phyloP scores from a whole-genome alignment of 2,329 filamentous ascomycete genomes.

The Botryotinia calthae region DNA sequence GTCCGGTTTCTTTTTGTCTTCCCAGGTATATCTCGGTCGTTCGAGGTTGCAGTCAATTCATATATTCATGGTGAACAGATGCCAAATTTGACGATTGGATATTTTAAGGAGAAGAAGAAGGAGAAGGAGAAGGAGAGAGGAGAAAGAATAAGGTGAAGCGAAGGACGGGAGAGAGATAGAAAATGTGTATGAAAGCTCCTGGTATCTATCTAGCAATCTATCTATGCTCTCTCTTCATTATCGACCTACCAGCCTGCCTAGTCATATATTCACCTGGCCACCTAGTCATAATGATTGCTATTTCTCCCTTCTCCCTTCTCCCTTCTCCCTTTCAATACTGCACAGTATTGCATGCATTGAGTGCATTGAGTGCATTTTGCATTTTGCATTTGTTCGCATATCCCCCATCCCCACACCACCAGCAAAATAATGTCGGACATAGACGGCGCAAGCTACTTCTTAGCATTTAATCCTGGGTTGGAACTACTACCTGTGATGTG shows the following conservation, averaged over 20 bases:
- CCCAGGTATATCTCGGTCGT: background rate
- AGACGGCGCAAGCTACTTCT: background rate
- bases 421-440: background rate
- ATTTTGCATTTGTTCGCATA: background rate
- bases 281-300: background rate
- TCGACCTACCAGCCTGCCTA: background rate
- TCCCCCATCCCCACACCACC: background rate
- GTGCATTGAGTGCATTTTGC: background rate
- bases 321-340: background rate
- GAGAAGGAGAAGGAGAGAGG: background rate
- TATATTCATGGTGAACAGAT: background rate
- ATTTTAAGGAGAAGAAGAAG: conserved; percentile 34
- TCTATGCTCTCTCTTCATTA: background rate
- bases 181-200: background rate
- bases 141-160: background rate
- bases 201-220: background rate
- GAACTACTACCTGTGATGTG: too few relatives aligned
- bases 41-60: background rate
- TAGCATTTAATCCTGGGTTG: background rate
- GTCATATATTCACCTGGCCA: background rate
- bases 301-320: background rate
- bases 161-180: background rate
- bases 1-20: background rate
- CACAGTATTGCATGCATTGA: background rate
- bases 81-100: conserved; percentile 16